Base-by-base conservation (phyloP, 768 basidiomycete genomes). In the Russula brevipes region DNA sequence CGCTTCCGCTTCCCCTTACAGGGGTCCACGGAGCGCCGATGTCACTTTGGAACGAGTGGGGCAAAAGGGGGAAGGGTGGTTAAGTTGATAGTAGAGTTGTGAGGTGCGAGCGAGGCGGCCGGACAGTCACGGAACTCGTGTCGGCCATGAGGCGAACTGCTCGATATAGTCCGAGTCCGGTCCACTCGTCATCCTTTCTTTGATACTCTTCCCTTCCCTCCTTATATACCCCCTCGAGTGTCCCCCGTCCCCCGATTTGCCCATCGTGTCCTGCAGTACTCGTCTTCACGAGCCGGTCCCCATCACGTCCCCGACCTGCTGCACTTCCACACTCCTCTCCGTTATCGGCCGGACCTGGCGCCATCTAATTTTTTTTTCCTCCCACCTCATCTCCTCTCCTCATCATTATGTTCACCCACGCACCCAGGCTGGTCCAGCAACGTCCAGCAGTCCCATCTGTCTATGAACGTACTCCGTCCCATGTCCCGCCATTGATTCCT, bases 371-470 rank as follows among this genome's bases (percentile, higher is more conserved):
- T 54, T 54, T 53, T 53, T 57, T 59, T 61, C 33, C 16, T 46
- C 19, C 30, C 31, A 16, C 46, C 33, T 47, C 62, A 24, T 41
- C 33, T 31, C 19, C 8, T 31, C 35, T 11, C 8, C n/a, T 19
- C 19, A 17, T 53, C 42, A 31, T 16, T 51, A 60, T 60, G 63
- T 60, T 64, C 63, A 50, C 63, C 17, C 49, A 60, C 41, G 58
- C 63, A 38, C 58, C 58, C 47, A 64, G 54, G 54, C 58, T 56
- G 58, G 63, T 64, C 63, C 59, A 59, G 39, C 63, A 64, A 47
- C 63, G 58, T 17, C 17, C 58, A 1, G 41, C 16, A 17, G 24
- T 35, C 24, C 63, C 58, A 19, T 31, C 53, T 39, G 41, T 51
- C 41, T 31, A 50, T 39, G 63, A 60, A 44, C 63, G 54, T 19